Conservation (phyloP, 495 filamentous ascomycete genomes). For the Neurospora sp. region DNA sequence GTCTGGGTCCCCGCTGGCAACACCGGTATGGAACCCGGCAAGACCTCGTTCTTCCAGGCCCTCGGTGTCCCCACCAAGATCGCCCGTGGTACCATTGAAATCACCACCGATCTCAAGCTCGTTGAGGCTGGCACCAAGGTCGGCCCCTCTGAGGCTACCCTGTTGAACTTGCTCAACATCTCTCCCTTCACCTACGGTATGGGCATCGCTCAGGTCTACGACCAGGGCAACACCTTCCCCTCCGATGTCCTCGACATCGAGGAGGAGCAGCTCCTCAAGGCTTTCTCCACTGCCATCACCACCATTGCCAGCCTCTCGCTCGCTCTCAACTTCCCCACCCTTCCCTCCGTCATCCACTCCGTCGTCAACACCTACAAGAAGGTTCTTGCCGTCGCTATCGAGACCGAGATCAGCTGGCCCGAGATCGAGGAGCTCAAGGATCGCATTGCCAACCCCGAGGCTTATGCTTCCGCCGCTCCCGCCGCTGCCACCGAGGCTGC, state of each 20-base stretch:
- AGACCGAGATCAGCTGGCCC: constrained; percentile 89
- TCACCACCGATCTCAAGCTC: constrained; percentile 94
- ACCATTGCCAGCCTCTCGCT: constrained; percentile 87
- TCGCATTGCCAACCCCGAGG: constrained; percentile 95
- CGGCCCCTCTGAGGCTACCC: constrained; percentile 94
- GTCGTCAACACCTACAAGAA: constrained; percentile 98
- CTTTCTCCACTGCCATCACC: constrained; percentile 70
- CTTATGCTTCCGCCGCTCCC: constrained; percentile 75
- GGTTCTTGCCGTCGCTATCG: constrained; percentile 77
- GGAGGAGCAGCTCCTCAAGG: constrained; percentile 80
- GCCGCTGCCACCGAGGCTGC: constrained; percentile 47
- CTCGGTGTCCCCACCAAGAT: constrained; percentile 99
- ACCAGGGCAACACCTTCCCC: constrained; percentile 84
- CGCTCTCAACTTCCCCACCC: constrained; percentile 85
- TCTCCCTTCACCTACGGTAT: constrained; percentile 99
- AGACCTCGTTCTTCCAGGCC: constrained; percentile 99
- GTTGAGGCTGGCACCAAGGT: constrained; percentile 89
- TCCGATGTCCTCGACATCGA: constrained; percentile 81
- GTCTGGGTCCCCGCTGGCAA: constrained; percentile 92
- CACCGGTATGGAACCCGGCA: constrained; percentile 99
- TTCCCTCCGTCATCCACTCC: constrained; percentile 94
- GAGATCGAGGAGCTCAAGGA: constrained; percentile 97
- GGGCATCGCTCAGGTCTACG: constrained; percentile 90
- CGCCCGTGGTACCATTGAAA: constrained; percentile 99
- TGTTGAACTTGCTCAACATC: constrained; percentile 99